phyloP scores from a whole-genome alignment of 495 filamentous ascomycete species.

The Pseudevernia furfuracea region DNA sequence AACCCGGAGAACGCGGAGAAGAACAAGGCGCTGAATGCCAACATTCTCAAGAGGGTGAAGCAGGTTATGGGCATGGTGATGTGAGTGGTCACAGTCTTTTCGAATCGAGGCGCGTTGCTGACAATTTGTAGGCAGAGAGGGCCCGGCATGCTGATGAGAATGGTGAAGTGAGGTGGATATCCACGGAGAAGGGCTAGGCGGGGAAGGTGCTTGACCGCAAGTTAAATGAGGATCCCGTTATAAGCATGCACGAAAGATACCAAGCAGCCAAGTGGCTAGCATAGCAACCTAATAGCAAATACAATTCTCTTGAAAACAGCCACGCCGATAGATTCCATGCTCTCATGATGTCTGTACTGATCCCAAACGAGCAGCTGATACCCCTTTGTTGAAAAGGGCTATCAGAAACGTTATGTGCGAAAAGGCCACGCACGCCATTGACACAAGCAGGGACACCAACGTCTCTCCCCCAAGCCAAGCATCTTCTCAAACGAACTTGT shows the following conservation, averaged over 20 bases:
- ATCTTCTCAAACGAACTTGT: neutral
- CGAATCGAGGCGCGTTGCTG: neutral
- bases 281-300: neutral
- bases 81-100: neutral
- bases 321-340: neutral
- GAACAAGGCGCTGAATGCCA: neutral
- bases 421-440: neutral
- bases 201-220: neutral
- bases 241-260: neutral
- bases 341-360: neutral
- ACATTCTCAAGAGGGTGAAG: slow-evolving; percentile 5
- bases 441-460: neutral
- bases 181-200: neutral
- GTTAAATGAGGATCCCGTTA: neutral
- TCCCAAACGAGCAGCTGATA: neutral
- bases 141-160: neutral
- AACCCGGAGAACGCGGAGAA: slow-evolving; percentile 8
- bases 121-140: neutral
- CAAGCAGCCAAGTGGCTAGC: neutral
- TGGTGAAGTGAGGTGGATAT: neutral
- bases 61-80: slow-evolving; percentile 4
- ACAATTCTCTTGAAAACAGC: neutral
- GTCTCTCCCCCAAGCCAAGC: neutral
- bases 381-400: neutral
- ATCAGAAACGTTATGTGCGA: neutral